Evolutionary conservation across 2,329 filamentous ascomycete species (phyloP).

Genomic region (Peltaster fructicola): DNA sequence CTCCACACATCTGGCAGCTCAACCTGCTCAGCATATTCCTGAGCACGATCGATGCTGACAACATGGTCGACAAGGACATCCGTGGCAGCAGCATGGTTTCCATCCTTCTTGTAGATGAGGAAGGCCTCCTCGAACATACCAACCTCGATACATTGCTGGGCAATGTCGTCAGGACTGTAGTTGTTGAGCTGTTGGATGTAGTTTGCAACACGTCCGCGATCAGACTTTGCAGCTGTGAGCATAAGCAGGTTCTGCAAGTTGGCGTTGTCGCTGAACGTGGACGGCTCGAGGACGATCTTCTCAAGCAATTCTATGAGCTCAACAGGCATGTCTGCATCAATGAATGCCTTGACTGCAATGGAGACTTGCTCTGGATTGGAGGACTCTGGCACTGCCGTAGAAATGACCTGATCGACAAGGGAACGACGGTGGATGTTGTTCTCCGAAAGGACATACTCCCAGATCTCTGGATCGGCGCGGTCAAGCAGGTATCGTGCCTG

Average conservation of each 20-base stretch:
- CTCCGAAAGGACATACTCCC: constrained; percentile 82
- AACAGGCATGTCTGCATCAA: constrained; percentile 73
- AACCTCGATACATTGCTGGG: constrained; percentile 80
- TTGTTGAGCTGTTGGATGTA: constrained; percentile 85
- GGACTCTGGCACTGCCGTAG: constrained; percentile 73
- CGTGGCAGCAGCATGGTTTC: constrained; percentile 70
- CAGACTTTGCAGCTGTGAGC: constrained; percentile 90
- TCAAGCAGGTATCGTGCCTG: constrained; percentile 91
- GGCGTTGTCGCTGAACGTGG: constrained; percentile 91
- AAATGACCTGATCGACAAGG: constrained; percentile 88
- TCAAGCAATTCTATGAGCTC: constrained; percentile 95
- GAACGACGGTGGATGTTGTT: constrained; percentile 93
- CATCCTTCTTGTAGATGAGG: constrained; percentile 95
- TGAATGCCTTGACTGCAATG: constrained; percentile 81
- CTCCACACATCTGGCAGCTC: constrained; percentile 95
- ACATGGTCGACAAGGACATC: constrained; percentile 91
- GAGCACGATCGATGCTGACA: constrained; percentile 92
- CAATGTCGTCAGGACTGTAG: constrained; percentile 86
- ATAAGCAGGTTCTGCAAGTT: constrained; percentile 92
- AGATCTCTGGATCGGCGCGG: constrained; percentile 75
- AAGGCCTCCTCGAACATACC: constrained; percentile 94
- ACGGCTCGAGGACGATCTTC: constrained; percentile 99
- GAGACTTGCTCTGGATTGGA: constrained; percentile 89
- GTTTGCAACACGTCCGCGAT: constrained; percentile 85
- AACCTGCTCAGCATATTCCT: constrained; percentile 87